Conservation (phyloP, 2,329 filamentous ascomycete genomes). For the Rutstroemia sp. region DNA sequence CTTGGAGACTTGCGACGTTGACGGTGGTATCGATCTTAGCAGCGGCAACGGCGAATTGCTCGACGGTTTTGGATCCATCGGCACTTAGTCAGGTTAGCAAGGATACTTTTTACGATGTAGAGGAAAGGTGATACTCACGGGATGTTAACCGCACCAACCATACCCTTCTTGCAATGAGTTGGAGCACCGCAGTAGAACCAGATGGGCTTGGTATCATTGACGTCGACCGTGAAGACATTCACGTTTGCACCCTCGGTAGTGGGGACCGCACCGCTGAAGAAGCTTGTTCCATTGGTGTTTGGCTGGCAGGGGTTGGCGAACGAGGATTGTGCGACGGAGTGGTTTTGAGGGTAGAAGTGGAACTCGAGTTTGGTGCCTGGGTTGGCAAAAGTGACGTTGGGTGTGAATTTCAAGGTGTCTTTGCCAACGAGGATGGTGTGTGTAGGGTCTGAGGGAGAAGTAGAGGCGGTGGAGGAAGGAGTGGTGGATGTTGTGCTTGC, state of each 20-base stretch:
- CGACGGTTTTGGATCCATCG: slow-evolving; percentile 13
- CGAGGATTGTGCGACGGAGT: slow-evolving; percentile 38
- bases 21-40: slow-evolving; percentile 6
- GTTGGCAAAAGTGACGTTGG: slow-evolving; percentile 41
- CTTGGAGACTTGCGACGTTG: slow-evolving; percentile 14
- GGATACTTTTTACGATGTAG: neutral
- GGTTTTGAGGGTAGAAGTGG: slow-evolving; percentile 45
- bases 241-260: slow-evolving; percentile 15
- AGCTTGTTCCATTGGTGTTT: slow-evolving; percentile 19
- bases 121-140: slow-evolving; percentile 26
- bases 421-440: slow-evolving; percentile 30
- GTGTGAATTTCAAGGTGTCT: slow-evolving; percentile 39
- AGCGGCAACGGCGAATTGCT: slow-evolving; percentile 13
- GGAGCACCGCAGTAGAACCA: slow-evolving; percentile 37
- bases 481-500: slow-evolving; percentile 9
- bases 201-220: slow-evolving; percentile 35
- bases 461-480: slow-evolving; percentile 6
- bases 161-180: slow-evolving; percentile 35
- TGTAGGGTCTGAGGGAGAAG: slow-evolving; percentile 11
- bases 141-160: slow-evolving; percentile 37
- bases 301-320: slow-evolving; percentile 31
- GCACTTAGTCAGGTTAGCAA: slow-evolving; percentile 8
- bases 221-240: slow-evolving; percentile 35
- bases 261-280: slow-evolving; percentile 17
- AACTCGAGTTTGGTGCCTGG: slow-evolving; percentile 46